Evolutionary conservation across 805 yeast species (phyloP).

Genomic region (Suhomyces emberorum): DNA sequence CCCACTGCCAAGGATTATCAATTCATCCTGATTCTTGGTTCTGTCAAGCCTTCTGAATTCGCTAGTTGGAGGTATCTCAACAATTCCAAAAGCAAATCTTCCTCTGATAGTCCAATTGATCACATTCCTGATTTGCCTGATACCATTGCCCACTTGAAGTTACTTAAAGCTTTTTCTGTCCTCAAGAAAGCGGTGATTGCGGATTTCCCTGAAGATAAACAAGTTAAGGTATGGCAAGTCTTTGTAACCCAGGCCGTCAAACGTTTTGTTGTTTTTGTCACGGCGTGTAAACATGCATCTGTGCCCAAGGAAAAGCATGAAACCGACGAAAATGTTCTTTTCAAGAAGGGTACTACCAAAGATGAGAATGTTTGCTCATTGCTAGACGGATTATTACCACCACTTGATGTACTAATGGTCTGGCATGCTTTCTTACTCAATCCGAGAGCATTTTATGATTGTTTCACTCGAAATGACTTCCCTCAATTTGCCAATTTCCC

Average conservation of each 20-base stretch:
- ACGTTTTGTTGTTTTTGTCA: conserved; percentile 19
- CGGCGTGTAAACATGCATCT: conserved; percentile 10
- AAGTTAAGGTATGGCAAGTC: conserved; percentile 18
- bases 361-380: neutral
- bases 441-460: conserved; percentile 15
- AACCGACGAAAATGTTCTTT: conserved; percentile 4
- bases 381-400: conserved; percentile 14
- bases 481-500: conserved; percentile 13
- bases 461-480: conserved; percentile 13
- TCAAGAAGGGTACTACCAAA: conserved; percentile 1
- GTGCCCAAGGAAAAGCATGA: neutral
- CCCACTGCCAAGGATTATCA: neutral
- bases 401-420: conserved; percentile 21
- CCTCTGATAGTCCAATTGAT: neutral
- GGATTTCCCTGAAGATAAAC: conserved; percentile 1
- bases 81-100: neutral
- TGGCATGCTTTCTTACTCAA: conserved; percentile 24
- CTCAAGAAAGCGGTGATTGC: conserved; percentile 13
- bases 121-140: conserved; percentile 14
- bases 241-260: conserved; percentile 21
- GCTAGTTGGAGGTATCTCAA: no score
- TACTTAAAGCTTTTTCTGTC: conserved; percentile 18
- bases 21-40: neutral
- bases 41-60: neutral
- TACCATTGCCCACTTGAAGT: conserved; percentile 19